Evolutionary conservation across 148 eudicot genomes (phyloP), one percentile per base, ranked within the genome.

Genomic region (Dianthus caryophyllus): DNA sequence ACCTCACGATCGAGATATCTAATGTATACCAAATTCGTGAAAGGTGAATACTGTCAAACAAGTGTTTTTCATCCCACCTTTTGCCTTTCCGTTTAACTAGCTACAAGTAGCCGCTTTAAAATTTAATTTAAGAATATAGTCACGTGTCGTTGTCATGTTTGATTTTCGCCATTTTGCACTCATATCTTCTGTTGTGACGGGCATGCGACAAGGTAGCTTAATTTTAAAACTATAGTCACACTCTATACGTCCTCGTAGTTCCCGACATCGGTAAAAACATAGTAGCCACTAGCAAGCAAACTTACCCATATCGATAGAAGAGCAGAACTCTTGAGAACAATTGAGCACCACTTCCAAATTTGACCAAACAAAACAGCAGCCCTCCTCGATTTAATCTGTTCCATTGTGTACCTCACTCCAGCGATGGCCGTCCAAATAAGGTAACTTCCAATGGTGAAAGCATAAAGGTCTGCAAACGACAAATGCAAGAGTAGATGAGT

Each of bases 391-490:
- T 69, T 86, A 20, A 90, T 79, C 60, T 84, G 88, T 65, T 94
- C 93, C 72, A 86, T 56, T 26, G 86, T 82, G 61, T 94, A 94
- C 69, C 99, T 86, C 50, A 76, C 80, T 70, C 99, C 99, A 73
- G 99, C 90, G 36, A 94, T 68, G 29, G 78, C 88, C 65, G 93
- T 86, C 99, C 99, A 94, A 41, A 94, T 94, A 71, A 79, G 82
- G 73, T 94, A 94, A 76, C 99, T 94, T 67, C 99, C 99, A 70
- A 94, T 90, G 76, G 84, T 81, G 74, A 90, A 94, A 60, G 97
- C 97, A 84, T 94, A 94, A 20, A 94, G 64, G 79, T 94, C 99
- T 94, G 71, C 39, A n/a, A 38, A 65, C 2, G 65, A 71, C 51
- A 71, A 50, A 43, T 4, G 36, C 12, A 26, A 30, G 25, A 51